A percentile compares a stretch with the other conserved stretches of the same genome.
phyloP scores from a whole-genome alignment of 495 filamentous ascomycete species.

The Podospora tetraspora region DNA sequence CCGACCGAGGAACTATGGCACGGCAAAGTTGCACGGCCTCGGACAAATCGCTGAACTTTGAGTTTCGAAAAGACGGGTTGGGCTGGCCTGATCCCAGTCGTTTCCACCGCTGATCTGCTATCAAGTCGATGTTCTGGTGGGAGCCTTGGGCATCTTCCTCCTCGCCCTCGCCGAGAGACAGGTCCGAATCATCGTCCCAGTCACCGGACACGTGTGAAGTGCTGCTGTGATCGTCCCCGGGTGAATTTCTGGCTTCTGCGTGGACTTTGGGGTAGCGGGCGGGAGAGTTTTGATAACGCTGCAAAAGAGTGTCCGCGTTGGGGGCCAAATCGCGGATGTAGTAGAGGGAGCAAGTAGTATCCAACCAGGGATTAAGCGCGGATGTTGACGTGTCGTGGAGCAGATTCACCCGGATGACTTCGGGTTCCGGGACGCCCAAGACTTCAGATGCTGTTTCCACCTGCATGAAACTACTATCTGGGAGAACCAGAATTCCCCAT shows the following conservation, averaged over 20 bases:
- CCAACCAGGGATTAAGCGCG: slow-evolving; percentile 14
- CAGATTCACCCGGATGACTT: slow-evolving; percentile 16
- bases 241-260: not conserved
- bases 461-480: slow-evolving; percentile 37
- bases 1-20: slow-evolving; percentile 25
- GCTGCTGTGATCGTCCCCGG: no score
- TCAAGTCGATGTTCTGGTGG: not conserved
- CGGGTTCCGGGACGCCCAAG: slow-evolving; percentile 27
- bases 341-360: slow-evolving; percentile 26
- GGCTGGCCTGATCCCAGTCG: not conserved
- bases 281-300: not conserved
- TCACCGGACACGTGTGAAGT: not conserved
- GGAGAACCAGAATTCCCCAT: slow-evolving; percentile 47
- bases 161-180: not conserved
- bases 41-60: slow-evolving; percentile 10
- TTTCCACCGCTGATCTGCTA: not conserved
- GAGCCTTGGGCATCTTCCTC: not conserved
- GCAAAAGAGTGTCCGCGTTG: slow-evolving; percentile 6
- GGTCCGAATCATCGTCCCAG: not conserved
- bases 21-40: slow-evolving; percentile 16
- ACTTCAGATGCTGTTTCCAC: slow-evolving; percentile 27
- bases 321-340: slow-evolving; percentile 24
- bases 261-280: slow-evolving; percentile 13
- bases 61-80: not conserved
- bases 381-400: not conserved